A percentile compares a stretch with the other conserved stretches of the same genome.
Conservation (phyloP, 495 filamentous ascomycete genomes). For the Aspergillus avenaceus region DNA sequence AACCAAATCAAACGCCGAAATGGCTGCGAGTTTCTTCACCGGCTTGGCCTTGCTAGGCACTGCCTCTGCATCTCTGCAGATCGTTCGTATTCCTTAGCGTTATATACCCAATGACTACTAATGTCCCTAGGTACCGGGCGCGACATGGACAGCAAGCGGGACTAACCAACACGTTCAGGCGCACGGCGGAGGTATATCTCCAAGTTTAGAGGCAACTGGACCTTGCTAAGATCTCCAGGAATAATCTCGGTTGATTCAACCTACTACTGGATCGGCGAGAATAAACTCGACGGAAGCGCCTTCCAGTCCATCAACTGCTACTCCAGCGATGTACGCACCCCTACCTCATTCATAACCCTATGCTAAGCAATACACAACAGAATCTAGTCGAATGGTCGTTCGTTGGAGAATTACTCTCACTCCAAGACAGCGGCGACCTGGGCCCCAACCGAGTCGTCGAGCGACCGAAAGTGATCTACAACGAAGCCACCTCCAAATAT, state of each 20-base stretch:
- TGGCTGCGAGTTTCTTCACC: too few species aligned
- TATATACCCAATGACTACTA: neutral
- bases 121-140: slow-evolving; percentile 5
- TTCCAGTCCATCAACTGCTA: slow-evolving; percentile 61
- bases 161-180: slow-evolving; percentile 53
- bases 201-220: neutral
- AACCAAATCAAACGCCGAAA: too few species aligned
- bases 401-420: slow-evolving; percentile 51
- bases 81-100: neutral
- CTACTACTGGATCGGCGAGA: slow-evolving; percentile 65
- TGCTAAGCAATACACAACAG: neutral
- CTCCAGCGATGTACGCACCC: slow-evolving; percentile 22
- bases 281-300: slow-evolving; percentile 53
- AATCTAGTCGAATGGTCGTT: slow-evolving; percentile 61
- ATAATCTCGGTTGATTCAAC: slow-evolving; percentile 48
- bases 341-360: too few species aligned
- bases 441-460: slow-evolving; percentile 60
- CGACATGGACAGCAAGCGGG: slow-evolving; percentile 14
- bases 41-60: too few species aligned
- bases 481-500: slow-evolving; percentile 49
- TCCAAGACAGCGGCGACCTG: slow-evolving; percentile 49
- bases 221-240: slow-evolving; percentile 19
- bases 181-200: slow-evolving; percentile 25
- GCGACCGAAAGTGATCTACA: slow-evolving; percentile 62
- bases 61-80: neutral